A percentile compares a stretch with the other conserved stretches of the same genome.
phyloP scores from a whole-genome alignment of 371 early-diverging fungal species.

The Nematocida sp. region DNA sequence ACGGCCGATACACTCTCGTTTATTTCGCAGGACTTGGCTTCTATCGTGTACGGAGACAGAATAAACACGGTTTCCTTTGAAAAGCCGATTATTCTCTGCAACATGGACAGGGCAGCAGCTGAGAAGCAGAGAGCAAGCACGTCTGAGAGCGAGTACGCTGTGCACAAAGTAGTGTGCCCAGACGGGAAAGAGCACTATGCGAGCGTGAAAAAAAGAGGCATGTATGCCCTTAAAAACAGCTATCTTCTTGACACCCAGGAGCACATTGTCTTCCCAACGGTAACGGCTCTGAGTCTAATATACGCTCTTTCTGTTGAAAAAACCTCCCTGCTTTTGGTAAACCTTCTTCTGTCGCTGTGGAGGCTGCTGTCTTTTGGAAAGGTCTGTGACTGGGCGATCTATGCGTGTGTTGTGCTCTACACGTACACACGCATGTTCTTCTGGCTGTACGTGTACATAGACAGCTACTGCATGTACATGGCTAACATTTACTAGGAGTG shows the following conservation, averaged over 20 bases:
- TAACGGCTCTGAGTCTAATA: conserved; percentile 2
- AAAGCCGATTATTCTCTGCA: conserved; percentile 8
- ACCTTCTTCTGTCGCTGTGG: conserved; percentile 64
- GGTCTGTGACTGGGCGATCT: conserved; percentile 54
- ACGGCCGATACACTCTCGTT: conserved; percentile 36
- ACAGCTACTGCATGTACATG: conserved; percentile 42
- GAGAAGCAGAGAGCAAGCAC: background rate
- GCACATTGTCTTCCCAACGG: conserved; percentile 3
- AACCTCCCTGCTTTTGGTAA: conserved; percentile 49
- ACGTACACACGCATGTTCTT: conserved; percentile 41
- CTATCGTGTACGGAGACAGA: conserved; percentile 3
- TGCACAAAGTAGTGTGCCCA: background rate
- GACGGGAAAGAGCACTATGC: background rate
- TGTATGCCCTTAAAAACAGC: conserved; percentile 13
- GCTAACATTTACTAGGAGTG: conserved; percentile 19
- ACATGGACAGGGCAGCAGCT: conserved; percentile 15
- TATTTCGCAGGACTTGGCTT: conserved; percentile 38
- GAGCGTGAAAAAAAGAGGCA: conserved; percentile 17
- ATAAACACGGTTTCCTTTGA: conserved; percentile 2
- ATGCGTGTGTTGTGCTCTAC: conserved; percentile 30
- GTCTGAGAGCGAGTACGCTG: background rate
- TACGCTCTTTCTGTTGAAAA: conserved; percentile 40
- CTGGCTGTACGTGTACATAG: conserved; percentile 42
- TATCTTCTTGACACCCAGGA: conserved; percentile 8
- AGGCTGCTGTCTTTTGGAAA: conserved; percentile 61